A percentile compares a stretch with the other conserved stretches of the same genome.
Conservation (phyloP, 225 moss, liverwort and hornwort species). For the Straminergon stramineum region DNA sequence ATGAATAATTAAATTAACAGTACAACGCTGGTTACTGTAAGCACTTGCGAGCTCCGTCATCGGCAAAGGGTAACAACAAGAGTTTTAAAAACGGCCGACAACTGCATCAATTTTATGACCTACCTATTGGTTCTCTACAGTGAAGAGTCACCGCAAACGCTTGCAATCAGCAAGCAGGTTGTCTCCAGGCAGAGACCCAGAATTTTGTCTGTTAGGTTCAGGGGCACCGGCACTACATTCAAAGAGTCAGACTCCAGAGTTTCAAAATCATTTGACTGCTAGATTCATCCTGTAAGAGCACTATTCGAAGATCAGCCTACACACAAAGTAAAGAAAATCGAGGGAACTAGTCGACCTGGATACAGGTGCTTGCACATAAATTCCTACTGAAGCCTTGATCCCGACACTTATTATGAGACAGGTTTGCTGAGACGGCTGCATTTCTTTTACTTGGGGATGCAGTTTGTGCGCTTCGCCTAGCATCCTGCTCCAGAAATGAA, state of each 20-base stretch:
- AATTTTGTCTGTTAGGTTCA: background rate
- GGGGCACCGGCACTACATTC: background rate
- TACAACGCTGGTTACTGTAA: no score
- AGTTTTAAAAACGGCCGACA: background rate
- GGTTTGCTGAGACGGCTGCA: background rate
- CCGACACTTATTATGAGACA: no score
- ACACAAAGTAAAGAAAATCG: no score
- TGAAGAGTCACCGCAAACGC: no score
- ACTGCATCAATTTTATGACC: rapidly evolving
- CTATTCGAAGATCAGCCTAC: no score
- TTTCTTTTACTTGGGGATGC: background rate
- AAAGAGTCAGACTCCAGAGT: background rate
- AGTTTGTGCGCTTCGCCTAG: no score
- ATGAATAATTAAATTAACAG: background rate
- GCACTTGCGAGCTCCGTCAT: no score
- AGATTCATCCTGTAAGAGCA: background rate
- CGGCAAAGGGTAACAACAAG: background rate
- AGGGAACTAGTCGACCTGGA: background rate
- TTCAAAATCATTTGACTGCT: background rate
- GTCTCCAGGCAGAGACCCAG: background rate
- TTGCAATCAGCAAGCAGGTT: background rate
- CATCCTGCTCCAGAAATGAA: background rate
- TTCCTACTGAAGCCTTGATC: background rate
- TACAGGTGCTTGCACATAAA: background rate
- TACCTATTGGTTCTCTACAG: no score